Base-by-base conservation (phyloP, 352 stramenopile genomes). In the Phytophthora sojae region DNA sequence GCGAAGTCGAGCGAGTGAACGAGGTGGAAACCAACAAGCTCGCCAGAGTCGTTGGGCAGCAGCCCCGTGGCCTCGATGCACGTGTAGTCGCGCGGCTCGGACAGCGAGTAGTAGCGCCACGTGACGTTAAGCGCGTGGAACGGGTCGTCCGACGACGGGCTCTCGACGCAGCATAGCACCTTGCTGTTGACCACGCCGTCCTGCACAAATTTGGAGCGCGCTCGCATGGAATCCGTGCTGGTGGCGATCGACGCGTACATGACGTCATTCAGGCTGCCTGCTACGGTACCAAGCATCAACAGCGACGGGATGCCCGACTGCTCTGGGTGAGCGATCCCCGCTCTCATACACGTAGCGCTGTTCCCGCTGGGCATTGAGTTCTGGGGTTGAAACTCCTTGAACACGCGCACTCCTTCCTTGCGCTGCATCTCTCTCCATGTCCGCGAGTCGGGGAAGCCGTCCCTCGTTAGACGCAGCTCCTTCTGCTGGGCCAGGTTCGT, bases 1-100 rank as follows among this genome's bases (percentile, higher is more conserved):
- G 67, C 67, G 35, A 91, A 89, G 2, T 78, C 76, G 3, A 91
- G 68, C 67, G 79, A 88, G 71, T 91, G 83, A 39, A 87, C 63
- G 25, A 91, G 68, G 30, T 91, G 83, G 64, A 82, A 91, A 0
- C 83, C 83, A 17, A 91, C 71, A 19, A 69, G 66, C 19, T 91
- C 79, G 15, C 78, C 78, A 0, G 66, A 69, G 25, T 77, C 56
- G 17, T 85, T 76, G 0, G 63, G 50, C 4, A 81, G 64, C 49
- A 91, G 42, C 3, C 83, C 83, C 15, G 74, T 85, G 25, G 80
- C 75, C 61, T 91, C 81, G 15, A 91, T 76, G 39, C 76, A 90
- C 4, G 84, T 84, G 55, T 83, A 82, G 61, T 92, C 84, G 14
- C 84, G 78, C n/a, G 74, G 70, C 54, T 83, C 73, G 0, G 76